Evolutionary conservation across 2,329 filamentous ascomycete genomes (phyloP), one percentile per base, ranked within the genome.

Genomic region (Penicillium sp.): DNA sequence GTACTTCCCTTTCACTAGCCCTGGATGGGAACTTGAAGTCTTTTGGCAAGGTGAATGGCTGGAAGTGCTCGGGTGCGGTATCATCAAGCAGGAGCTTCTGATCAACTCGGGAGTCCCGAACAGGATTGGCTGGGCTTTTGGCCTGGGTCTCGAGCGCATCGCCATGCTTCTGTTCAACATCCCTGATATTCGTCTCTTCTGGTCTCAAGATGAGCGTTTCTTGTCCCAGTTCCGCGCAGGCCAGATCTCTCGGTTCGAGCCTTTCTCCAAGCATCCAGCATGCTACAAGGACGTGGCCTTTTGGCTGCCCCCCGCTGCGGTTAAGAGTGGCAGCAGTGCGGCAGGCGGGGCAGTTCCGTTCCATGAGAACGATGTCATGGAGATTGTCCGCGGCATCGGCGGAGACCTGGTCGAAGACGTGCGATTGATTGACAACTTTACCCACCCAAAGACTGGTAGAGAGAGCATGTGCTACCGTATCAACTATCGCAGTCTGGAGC

Each of bases 151-250:
- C 27, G 93, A 98, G 69, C 83, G 93, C 52, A 91, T 98, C 54
- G 91, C 93, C 51, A 98, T 98, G 93, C 80, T 98, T 33, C 81
- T 98, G 25, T 98, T 96, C 75, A 85, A 88, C 50, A 95, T 98
- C 50, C 89, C 90, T 0, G 93, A 98, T 65, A 98, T 98, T 58
- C 85, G 93, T 9, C 82, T 97, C 4, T 97, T 98, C 74, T 98
- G 93, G 93, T 94, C 88, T 29, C 75, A 77, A 46, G 93, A 98
- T 66, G 65, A 78, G 59, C 82, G 93, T 7, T 98, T 98, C 71
- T 72, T 95, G n/a, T 76, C 74, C 9, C 93, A 98, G 69, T 98
- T 98, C 69, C 67, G 69, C 33, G 65, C 70, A 37, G 69, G 75
- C 29, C 64, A 73, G 24, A 76, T 82, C 51, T 74, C 72, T 24